phyloP scores from a whole-genome alignment of 73 alveolate species.

The Symbiodinium pilosum region DNA sequence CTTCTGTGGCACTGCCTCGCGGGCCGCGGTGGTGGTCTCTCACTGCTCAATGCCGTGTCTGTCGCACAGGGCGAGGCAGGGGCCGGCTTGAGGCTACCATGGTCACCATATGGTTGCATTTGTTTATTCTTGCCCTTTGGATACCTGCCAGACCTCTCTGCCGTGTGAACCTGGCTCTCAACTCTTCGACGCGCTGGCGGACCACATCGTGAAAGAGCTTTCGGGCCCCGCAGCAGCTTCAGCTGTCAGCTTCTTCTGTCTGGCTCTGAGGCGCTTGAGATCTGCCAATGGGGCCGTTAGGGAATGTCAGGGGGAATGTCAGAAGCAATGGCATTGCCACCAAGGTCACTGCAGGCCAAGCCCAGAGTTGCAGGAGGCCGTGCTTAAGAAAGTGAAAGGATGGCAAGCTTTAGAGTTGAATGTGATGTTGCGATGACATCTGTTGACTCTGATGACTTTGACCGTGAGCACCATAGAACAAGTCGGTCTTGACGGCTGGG shows the following conservation, averaged over 20 bases:
- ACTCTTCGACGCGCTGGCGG: conserved; percentile 27
- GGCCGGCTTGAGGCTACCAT: background rate
- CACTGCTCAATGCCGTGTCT: conserved; percentile 20
- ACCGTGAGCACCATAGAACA: too few relatives aligned
- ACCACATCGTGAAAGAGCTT: conserved; percentile 19
- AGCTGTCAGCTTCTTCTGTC: conserved; percentile 15
- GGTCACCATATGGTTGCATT: background rate
- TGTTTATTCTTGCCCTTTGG: background rate
- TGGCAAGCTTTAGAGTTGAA: conserved; percentile 36
- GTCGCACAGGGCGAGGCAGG: conserved; percentile 47
- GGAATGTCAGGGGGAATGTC: background rate
- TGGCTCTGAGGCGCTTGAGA: background rate
- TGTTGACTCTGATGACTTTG: too few relatives aligned
- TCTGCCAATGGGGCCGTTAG: background rate
- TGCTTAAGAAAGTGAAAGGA: conserved; percentile 37
- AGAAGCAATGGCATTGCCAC: too few relatives aligned
- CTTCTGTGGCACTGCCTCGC: conserved; percentile 27
- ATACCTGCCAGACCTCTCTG: conserved; percentile 1
- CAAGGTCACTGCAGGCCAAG: conserved; percentile 42
- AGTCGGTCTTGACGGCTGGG: too few relatives aligned
- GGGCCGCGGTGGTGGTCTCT: conserved; percentile 39
- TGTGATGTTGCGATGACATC: too few relatives aligned
- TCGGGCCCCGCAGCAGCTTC: background rate
- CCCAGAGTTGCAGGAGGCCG: conserved; percentile 36
- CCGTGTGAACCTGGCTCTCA: conserved; percentile 23